Evolutionary conservation across 371 early-diverging fungal genomes (phyloP), one percentile per base, ranked within the genome.

Genomic region (Smittium mucronatum): DNA sequence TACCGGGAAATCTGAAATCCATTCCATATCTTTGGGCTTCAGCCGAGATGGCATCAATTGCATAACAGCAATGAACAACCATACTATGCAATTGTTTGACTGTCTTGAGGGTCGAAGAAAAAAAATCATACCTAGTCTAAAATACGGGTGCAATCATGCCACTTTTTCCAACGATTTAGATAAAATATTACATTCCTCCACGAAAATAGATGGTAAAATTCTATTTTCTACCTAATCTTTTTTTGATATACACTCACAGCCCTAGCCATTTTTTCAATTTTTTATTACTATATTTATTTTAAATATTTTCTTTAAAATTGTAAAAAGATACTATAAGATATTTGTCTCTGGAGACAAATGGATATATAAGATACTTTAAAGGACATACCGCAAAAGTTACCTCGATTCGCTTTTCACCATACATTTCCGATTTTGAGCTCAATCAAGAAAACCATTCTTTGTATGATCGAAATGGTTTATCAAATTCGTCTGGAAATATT

Each of bases 331-430:
- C 89, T 0, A 82, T 97, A 21, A 80, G 96, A 72, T 95, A 95
- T 75, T 81, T 97, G 33, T 94, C 94, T 16, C 75, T 92, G 15
- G 91, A 93, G 71, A 94, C 94, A 63, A 97, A 97, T 78, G 87
- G 89, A 79, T 97, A 89, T 70, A 82, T 96, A 64, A 82, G 91
- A 26, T 96, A 95, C 76, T 97, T 94, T 78, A 80, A 81, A 35
- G 97, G 95, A 1, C 97, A 97, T 73, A 85, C 80, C 33, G 81
- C 80, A 59, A 34, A 36, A n/a, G 79, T 78, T 2, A 75, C 74
- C 2, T 67, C 71, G 5, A 47, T 76, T 60, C 69, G 67, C 47
- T 64, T 69, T 64, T 68, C 70, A n/a, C 75, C 72, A 25, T 61
- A 33, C 16, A 60, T 36, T 1, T 64, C 64, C 5, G 30, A 26